Evolutionary conservation across 73 alveolate species (phyloP).

Genomic region (Tetrahymena elliotti): DNA sequence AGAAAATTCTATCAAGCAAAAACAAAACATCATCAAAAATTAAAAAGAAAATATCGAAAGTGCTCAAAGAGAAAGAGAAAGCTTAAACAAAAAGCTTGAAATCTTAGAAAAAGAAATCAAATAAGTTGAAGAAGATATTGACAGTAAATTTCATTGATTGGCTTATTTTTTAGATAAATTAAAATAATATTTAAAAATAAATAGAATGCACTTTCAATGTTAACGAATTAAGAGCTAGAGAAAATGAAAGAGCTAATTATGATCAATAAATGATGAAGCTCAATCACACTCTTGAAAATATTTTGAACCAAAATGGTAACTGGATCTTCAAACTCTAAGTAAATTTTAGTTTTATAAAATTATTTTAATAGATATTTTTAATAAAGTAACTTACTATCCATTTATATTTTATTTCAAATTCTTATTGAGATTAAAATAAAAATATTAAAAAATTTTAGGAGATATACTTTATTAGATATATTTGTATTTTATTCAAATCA

Average conservation of each 20-base stretch:
- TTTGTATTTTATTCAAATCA: conserved; percentile 18
- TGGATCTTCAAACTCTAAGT: conserved; percentile 15
- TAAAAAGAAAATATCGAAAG: conserved; percentile 60
- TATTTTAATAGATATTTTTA: no score
- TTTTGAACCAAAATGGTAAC: neutral
- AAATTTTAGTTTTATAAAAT: no score
- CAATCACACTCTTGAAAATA: neutral
- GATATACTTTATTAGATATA: neutral
- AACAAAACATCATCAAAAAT: conserved; percentile 42
- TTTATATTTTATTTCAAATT: no score
- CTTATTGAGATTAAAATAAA: no score
- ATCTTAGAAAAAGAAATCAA: conserved; percentile 48
- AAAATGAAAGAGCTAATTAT: conserved; percentile 14
- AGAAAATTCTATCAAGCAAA: conserved; percentile 44
- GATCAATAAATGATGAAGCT: neutral
- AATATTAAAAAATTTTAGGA: conserved; percentile 28
- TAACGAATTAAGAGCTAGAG: conserved; percentile 39
- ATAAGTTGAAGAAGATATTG: conserved; percentile 54
- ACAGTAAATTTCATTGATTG: neutral
- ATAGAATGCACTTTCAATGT: conserved; percentile 38
- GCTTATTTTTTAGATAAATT: neutral
- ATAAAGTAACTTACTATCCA: no score
- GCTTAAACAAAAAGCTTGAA: conserved; percentile 46
- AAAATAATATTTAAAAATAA: neutral
- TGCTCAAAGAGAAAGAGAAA: conserved; percentile 46